These are phyloP conservation scores for Fusarium lyarnte DNA, from an alignment of 2,329 filamentous ascomycete genomes.

Conservation along the genomic window DNA sequence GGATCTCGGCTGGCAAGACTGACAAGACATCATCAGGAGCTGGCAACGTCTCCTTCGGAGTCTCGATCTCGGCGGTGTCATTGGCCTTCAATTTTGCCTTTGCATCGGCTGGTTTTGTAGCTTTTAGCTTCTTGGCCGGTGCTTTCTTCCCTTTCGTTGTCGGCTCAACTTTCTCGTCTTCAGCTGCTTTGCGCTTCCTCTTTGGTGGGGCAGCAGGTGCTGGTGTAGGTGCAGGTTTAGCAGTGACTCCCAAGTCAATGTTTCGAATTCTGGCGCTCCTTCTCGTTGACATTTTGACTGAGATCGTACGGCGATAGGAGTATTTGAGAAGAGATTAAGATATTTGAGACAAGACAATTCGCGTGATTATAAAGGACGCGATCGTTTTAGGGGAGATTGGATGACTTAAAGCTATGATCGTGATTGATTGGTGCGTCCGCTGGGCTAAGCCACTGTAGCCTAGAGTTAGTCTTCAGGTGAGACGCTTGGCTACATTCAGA, in stretches of 20 bases:
- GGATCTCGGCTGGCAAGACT: not conserved
- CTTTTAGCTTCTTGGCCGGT: not conserved
- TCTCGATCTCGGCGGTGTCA: fast-evolving
- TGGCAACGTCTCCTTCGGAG: fast-evolving
- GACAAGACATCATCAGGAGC: not conserved
- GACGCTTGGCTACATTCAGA: not conserved
- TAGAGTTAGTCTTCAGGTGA: not conserved
- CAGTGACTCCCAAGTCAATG: not conserved
- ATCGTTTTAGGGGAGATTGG: not conserved
- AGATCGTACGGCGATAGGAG: fast-evolving
- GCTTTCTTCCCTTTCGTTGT: not conserved
- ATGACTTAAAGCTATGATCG: not conserved
- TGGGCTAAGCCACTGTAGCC: not conserved
- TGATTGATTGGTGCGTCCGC: not conserved
- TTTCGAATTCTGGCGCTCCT: not conserved
- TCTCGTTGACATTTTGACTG: not conserved
- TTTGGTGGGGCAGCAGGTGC: not conserved
- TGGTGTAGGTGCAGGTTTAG: not conserved
- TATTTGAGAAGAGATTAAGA: not conserved
- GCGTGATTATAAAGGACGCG: not conserved
- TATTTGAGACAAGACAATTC: too few species aligned
- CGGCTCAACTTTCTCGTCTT: not conserved
- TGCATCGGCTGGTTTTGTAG: fast-evolving
- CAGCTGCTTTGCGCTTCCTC: not conserved
- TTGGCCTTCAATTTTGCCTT: fast-evolving